Base-by-base conservation (phyloP, 2,329 filamentous ascomycete species). In the Dactylellina cionopaga region DNA sequence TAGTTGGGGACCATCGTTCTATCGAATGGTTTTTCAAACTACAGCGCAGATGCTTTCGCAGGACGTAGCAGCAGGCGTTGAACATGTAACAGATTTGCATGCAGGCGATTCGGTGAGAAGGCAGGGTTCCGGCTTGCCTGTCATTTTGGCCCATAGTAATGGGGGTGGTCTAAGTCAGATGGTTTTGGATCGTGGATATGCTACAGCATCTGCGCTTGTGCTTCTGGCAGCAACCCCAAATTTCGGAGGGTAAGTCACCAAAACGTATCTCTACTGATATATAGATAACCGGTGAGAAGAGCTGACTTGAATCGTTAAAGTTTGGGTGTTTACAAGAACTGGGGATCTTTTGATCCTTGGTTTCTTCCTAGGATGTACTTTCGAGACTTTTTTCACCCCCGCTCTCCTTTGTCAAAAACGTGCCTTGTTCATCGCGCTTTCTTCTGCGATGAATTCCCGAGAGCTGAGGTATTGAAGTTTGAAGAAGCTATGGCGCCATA, bases 141-240 rank as follows among this genome's bases (percentile, higher is more conserved):
- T 84, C 9, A 79, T 86, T 6, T 80, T 85, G 0, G 84, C 83
- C 2, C 85, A 86, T 77, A 85, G 83, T 2, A 83, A 82, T 47
- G 84, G 85, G 4, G 85, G 83, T 3, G 84, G 83, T 0, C 76
- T 86, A 55, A 79, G 80, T 47, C 85, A 87, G 76, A 83, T 82
- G 35, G 76, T 85, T 3, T 77, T 87, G 5, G 81, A 81, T 5
- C 79, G 82, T 31, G 77, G 79, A 3, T 74, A 80, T 11, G 79
- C 81, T 6, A 79, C 75, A 35, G 83, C 83, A 4, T 81, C 81
- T 49, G 84, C 80, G 0, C 78, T 86, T 37, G 83, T 80, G 5
- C 78, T 86, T 37, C 76, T 84, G 25, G 84, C 80, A 9, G 82
- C 82, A 4, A 80, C 85, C 1, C 84, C 83, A 0, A 82, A 81